Evolutionary conservation across 176 grass and related monocot species (phyloP), one percentile per base, ranked within the genome.

Genomic region (Zizania latifolia): DNA sequence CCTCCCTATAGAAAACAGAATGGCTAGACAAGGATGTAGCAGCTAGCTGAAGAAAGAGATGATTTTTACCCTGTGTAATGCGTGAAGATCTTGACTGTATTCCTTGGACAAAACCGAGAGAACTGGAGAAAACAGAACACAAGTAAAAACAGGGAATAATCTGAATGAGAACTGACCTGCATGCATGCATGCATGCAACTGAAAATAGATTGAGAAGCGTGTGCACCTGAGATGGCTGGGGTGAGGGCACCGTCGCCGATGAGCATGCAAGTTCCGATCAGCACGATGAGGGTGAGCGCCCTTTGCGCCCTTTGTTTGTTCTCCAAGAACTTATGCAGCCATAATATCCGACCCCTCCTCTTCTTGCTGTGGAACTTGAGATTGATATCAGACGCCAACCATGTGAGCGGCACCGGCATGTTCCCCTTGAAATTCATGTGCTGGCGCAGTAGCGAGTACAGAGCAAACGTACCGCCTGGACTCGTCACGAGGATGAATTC

Each of bases 41-140:
- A 21, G n/a, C 48, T 0, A 71, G 1, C 26, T 53, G 2, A 53
- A 34, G 17, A 8, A 10, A 69, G 14, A 46, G 1, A 2, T 16
- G 28, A 3, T 33, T 23, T 24, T 71, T 78, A 83, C 90, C 15
- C 61, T 89, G 86, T 19, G 68, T 81, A 16, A 93, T 86, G 1
- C 75, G 46, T 0, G 76, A 11, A 0, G 90, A 93, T 74, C 83
- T 89, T 14, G 83, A 84, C 58, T 93, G 86, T 69, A 89, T 84
- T 55, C 86, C 90, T 64, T 93, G 86, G n/a, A 89, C 86, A 2
- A n/a, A n/a, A 86, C 86, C 31, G 86, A 93, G 70, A 93, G 86
- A 81, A 93, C 86, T 89, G 71, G 24, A 78, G 24, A 76, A 50
- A 44, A n/a, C 24, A 28, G 23, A 8, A 21, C 26, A 22, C 2